Percentiles rank a stretch among this genome's conserved stretches.
These are phyloP conservation scores for Ceratobasidium sp. DNA, from an alignment of 1,284 basidiomycete species.

Conservation along the genomic window DNA sequence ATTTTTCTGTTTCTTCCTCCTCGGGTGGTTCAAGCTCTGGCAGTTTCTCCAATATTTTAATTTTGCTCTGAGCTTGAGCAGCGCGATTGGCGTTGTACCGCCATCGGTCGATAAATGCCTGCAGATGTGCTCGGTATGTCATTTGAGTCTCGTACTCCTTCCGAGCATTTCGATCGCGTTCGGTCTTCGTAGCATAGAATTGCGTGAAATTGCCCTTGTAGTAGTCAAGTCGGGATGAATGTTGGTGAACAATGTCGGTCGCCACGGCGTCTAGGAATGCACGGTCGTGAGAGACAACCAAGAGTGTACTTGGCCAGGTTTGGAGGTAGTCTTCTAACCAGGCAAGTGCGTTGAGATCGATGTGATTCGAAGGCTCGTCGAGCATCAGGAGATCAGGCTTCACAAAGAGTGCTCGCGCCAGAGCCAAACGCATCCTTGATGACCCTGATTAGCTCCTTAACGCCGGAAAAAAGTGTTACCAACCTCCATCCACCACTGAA, in stretches of 20 bases:
- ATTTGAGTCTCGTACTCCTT: conserved; percentile 97
- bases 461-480: conserved; percentile 43
- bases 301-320: conserved; percentile 92
- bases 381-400: conserved; percentile 88
- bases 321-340: conserved; percentile 90
- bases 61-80: conserved; percentile 93
- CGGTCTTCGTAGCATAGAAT: conserved; percentile 93
- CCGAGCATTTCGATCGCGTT: conserved; percentile 87
- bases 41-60: conserved; percentile 98
- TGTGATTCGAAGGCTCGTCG: conserved; percentile 98
- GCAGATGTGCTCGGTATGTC: conserved; percentile 92
- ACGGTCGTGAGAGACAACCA: conserved; percentile 98
- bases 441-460: neutral
- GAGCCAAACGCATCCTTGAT: conserved; percentile 78
- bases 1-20: conserved; percentile 86
- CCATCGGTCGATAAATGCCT: conserved; percentile 98
- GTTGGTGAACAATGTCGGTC: conserved; percentile 96
- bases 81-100: conserved; percentile 93
- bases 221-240: conserved; percentile 93
- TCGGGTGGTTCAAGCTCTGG: conserved; percentile 94
- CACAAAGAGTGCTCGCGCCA: conserved; percentile 91
- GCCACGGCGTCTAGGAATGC: conserved; percentile 98
- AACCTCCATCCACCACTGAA: conserved; percentile 98
- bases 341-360: conserved; percentile 63
- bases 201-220: conserved; percentile 96